Percentiles rank a stretch among this genome's conserved stretches.
Evolutionary conservation across 108 stramenopile genomes (phyloP).

Genomic region (Skeletonema menzelii): DNA sequence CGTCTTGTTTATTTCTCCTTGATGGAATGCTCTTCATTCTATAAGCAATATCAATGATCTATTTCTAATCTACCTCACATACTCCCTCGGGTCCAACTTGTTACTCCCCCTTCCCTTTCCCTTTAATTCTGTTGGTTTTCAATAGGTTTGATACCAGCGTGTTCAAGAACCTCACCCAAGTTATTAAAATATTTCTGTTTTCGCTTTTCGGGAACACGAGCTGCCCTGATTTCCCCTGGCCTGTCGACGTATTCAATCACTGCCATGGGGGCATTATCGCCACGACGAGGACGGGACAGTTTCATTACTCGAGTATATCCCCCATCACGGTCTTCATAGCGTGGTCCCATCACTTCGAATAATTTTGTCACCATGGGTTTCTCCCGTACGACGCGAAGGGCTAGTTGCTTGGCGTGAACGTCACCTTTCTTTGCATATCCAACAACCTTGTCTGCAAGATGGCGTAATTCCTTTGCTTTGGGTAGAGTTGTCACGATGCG

Average conservation of each 20-base stretch:
- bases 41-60: neutral
- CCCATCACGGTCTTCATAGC: constrained; percentile 90
- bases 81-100: neutral
- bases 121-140: constrained; percentile 5
- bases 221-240: constrained; percentile 89
- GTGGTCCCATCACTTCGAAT: constrained; percentile 94
- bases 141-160: constrained; percentile 43
- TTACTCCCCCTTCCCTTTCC: no score
- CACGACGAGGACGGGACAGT: constrained; percentile 72
- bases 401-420: constrained; percentile 48
- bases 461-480: constrained; percentile 93
- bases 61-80: neutral
- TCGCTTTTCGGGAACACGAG: constrained; percentile 71
- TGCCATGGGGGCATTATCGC: constrained; percentile 98
- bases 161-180: constrained; percentile 40
- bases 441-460: constrained; percentile 92
- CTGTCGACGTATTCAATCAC: constrained; percentile 99
- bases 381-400: constrained; percentile 68
- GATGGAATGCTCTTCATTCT: neutral
- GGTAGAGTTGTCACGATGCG: constrained; percentile 96
- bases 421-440: constrained; percentile 61
- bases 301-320: constrained; percentile 98
- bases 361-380: constrained; percentile 83
- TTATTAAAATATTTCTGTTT: constrained; percentile 42
- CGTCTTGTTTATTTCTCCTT: neutral